Percentiles rank a stretch among this genome's conserved stretches.
phyloP scores from a whole-genome alignment of 192 early-diverging fungal genomes.

The Coemansia aciculifera region DNA sequence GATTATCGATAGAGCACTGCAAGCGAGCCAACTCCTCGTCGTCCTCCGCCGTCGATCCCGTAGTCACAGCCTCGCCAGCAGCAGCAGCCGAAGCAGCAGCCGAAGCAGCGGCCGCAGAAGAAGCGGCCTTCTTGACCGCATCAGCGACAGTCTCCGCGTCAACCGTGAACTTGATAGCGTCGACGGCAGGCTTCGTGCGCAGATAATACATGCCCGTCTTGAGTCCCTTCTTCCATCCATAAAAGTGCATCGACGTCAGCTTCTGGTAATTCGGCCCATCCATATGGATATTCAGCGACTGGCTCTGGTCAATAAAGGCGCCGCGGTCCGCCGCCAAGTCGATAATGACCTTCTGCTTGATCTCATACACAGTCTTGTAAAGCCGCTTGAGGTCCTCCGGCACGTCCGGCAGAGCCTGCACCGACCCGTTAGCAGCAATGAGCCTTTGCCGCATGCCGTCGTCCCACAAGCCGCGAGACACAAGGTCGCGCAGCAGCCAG shows the following conservation, averaged over 20 bases:
- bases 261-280: conserved; percentile 93
- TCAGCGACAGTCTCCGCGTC: conserved; percentile 68
- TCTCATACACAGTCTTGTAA: conserved; percentile 98
- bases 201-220: conserved; percentile 99
- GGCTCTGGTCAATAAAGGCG: conserved; percentile 96
- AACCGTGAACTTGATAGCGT: conserved; percentile 98
- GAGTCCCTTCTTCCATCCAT: conserved; percentile 95
- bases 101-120: conserved; percentile 23
- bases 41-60: conserved; percentile 12
- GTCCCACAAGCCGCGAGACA: conserved; percentile 90
- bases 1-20: conserved; percentile 90
- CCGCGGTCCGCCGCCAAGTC: conserved; percentile 98
- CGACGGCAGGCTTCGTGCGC: conserved; percentile 90
- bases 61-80: no score
- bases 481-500: conserved; percentile 92
- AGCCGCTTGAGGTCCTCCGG: conserved; percentile 88
- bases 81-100: conserved; percentile 37
- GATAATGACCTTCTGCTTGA: conserved; percentile 86
- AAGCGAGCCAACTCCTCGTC: conserved; percentile 69
- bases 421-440: conserved; percentile 86
- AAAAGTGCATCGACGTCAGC: conserved; percentile 97
- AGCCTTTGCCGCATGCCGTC: conserved; percentile 93
- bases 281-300: conserved; percentile 94
- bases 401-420: conserved; percentile 76
- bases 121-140: conserved; percentile 43